Conservation (phyloP, 345 rosid species). For the Microcos paniculata region DNA sequence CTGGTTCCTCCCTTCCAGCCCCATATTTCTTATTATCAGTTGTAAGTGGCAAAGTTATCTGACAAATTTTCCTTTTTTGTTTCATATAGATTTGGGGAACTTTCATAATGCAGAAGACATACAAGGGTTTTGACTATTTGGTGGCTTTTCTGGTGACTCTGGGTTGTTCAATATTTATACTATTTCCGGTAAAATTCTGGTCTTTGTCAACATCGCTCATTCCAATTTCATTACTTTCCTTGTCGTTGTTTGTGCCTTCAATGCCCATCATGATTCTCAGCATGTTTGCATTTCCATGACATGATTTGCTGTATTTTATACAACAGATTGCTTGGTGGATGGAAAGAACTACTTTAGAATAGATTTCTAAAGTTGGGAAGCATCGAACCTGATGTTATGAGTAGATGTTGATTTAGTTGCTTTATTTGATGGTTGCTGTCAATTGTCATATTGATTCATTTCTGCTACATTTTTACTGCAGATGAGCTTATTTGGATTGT, state of each 20-base stretch:
- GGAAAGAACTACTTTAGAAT: neutral
- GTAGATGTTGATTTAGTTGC: neutral
- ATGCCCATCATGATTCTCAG: neutral
- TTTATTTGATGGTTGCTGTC: neutral
- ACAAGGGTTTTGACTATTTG: slow-evolving; percentile 77
- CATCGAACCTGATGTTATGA: neutral
- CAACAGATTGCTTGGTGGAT: neutral
- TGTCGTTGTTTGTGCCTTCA: slow-evolving; percentile 1
- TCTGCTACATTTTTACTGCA: neutral
- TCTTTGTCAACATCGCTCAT: neutral
- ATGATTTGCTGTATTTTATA: neutral
- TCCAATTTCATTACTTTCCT: slow-evolving; percentile 14
- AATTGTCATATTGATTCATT: slow-evolving; percentile 11
- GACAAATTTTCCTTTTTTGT: neutral
- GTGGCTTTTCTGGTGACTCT: slow-evolving; percentile 83
- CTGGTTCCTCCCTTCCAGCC: no score
- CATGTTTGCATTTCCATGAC: neutral
- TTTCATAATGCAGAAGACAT: slow-evolving; percentile 88
- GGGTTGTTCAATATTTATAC: slow-evolving; percentile 87
- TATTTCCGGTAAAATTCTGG: slow-evolving; percentile 66
- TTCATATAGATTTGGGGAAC: slow-evolving; percentile 76
- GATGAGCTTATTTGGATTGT: neutral
- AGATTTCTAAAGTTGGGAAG: neutral
- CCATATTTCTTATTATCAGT: slow-evolving; percentile 2
- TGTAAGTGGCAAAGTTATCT: neutral